phyloP scores from a whole-genome alignment of 352 stramenopile genomes.

The Pythium volutum region DNA sequence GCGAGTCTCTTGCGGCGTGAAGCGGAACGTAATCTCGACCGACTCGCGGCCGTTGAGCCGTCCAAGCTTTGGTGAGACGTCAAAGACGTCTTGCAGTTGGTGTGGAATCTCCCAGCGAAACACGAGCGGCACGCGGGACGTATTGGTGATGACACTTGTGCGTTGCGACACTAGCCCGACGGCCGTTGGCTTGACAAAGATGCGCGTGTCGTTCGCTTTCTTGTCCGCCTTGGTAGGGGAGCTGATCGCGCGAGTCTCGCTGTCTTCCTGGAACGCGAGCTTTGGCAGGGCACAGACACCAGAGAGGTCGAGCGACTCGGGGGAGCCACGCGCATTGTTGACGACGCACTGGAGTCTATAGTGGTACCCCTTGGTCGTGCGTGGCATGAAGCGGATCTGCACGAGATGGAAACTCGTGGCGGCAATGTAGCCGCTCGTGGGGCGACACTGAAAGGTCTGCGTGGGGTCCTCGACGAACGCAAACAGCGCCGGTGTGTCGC shows the following conservation, averaged over 20 bases:
- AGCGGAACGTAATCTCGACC: slow-evolving; percentile 56
- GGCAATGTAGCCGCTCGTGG: slow-evolving; percentile 57
- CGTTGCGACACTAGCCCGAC: slow-evolving; percentile 64
- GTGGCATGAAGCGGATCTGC: slow-evolving; percentile 70
- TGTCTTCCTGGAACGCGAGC: slow-evolving; percentile 43
- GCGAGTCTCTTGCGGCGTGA: slow-evolving; percentile 71
- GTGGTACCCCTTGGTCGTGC: slow-evolving; percentile 39
- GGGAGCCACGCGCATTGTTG: slow-evolving; percentile 54
- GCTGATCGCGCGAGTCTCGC: slow-evolving; percentile 1
- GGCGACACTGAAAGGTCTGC: slow-evolving; percentile 71
- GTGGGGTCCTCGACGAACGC: slow-evolving; percentile 61
- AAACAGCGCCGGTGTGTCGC: slow-evolving; percentile 89
- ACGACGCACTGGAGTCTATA: slow-evolving; percentile 66
- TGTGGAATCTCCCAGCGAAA: slow-evolving; percentile 75
- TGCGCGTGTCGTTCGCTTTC: slow-evolving; percentile 26
- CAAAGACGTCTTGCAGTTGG: slow-evolving; percentile 58
- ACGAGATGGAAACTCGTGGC: slow-evolving; percentile 82
- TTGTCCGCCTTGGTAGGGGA: background rate
- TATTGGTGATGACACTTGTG: slow-evolving; percentile 65
- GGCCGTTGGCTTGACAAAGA: slow-evolving; percentile 86
- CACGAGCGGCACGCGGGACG: slow-evolving; percentile 82
- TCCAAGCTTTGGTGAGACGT: slow-evolving; percentile 62
- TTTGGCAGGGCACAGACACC: slow-evolving; percentile 55
- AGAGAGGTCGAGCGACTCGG: slow-evolving; percentile 53
- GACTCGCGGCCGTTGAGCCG: slow-evolving; percentile 83